phyloP scores from a whole-genome alignment of 345 rosid species.

The Bruguiera sexangula region DNA sequence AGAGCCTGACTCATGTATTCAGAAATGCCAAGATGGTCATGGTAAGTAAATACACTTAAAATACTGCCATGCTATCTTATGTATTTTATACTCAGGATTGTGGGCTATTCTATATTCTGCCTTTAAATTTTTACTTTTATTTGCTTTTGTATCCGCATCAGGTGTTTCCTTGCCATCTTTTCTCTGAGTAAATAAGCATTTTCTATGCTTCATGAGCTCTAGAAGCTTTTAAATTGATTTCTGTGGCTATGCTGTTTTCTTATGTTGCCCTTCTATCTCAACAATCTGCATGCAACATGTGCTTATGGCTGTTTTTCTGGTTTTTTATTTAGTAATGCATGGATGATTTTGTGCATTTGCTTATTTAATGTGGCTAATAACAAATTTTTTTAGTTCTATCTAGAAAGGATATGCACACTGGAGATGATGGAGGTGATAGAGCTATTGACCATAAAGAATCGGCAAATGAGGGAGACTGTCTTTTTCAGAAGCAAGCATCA shows the following conservation, averaged over 20 bases:
- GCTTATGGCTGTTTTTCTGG: not conserved
- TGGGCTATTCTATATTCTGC: not conserved
- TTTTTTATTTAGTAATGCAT: slow-evolving; percentile 1
- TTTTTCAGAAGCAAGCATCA: slow-evolving; percentile 25
- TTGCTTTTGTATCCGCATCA: not conserved
- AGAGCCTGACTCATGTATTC: slow-evolving; percentile 26
- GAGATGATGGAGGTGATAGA: slow-evolving; percentile 15
- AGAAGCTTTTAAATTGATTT: not conserved
- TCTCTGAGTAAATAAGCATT: not conserved
- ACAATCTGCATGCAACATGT: not conserved
- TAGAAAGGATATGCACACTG: slow-evolving; percentile 15
- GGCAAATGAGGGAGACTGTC: slow-evolving; percentile 24
- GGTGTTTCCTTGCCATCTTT: not conserved
- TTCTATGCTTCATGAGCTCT: not conserved
- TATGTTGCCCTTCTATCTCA: not conserved
- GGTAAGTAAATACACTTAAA: slow-evolving; percentile 27
- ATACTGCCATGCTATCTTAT: not conserved
- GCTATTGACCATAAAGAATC: slow-evolving; percentile 15
- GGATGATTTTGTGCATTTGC: slow-evolving; percentile 1
- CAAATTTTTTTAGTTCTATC: slow-evolving; percentile 21
- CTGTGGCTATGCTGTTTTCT: not conserved
- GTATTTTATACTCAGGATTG: not conserved
- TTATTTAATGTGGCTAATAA: slow-evolving; percentile 7
- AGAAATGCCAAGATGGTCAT: slow-evolving; percentile 31
- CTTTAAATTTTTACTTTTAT: not conserved